Evolutionary conservation across 164 flowering plant species (phyloP).

Genomic region (Cinnamomum chago): DNA sequence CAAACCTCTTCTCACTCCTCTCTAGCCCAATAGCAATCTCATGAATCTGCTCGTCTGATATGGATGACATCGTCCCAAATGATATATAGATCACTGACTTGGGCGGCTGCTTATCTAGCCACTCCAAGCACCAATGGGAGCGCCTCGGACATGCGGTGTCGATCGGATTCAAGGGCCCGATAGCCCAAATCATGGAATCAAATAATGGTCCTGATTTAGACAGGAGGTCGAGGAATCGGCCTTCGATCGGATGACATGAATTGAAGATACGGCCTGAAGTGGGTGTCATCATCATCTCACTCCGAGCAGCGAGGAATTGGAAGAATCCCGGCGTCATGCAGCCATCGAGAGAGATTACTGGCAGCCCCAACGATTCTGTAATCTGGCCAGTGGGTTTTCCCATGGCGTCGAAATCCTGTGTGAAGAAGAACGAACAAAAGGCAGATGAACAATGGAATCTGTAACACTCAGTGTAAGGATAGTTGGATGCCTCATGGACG

Average conservation of each 20-base stretch:
- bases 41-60: constrained; percentile 33
- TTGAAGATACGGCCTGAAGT: constrained; percentile 42
- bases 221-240: constrained; percentile 31
- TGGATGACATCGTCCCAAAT: constrained; percentile 49
- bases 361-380: not conserved
- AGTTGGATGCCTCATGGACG: constrained; percentile 30
- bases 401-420: constrained; percentile 8
- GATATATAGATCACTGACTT: constrained; percentile 51
- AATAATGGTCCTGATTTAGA: not conserved
- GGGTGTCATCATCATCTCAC: not conserved
- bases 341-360: constrained; percentile 30
- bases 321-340: constrained; percentile 37
- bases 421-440: constrained; percentile 22
- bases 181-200: constrained; percentile 37
- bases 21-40: constrained; percentile 55
- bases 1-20: constrained; percentile 39
- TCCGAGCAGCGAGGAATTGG: constrained; percentile 16
- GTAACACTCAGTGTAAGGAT: constrained; percentile 52
- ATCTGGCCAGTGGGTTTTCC: constrained; percentile 16
- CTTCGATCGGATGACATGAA: constrained; percentile 43
- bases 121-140: constrained; percentile 29
- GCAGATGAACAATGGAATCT: constrained; percentile 44
- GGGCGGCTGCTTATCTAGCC: constrained; percentile 49
- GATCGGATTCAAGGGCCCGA: constrained; percentile 62
- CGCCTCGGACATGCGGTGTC: not conserved